These are phyloP conservation scores for Pseudozyma tsukubaensis DNA, from an alignment of 1,284 basidiomycete species.

Conservation along the genomic window DNA sequence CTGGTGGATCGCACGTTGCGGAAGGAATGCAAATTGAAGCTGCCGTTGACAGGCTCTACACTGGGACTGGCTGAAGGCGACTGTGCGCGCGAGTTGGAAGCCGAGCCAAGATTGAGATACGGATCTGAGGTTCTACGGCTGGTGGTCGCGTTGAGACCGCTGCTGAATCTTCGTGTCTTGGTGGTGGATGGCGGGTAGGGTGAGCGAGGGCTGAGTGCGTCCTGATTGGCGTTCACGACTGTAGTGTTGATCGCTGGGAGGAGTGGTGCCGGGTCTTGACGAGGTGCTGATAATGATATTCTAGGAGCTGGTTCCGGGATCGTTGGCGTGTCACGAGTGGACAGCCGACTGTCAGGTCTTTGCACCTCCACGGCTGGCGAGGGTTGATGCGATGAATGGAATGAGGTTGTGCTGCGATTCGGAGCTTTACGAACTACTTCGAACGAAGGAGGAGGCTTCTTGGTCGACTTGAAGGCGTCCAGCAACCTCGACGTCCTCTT, in stretches of 20 bases:
- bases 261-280: background rate
- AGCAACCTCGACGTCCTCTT: constrained; percentile 33
- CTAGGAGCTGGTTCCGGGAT: constrained; percentile 19
- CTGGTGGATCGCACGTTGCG: constrained; percentile 47
- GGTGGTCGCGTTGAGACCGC: background rate
- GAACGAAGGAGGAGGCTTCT: constrained; percentile 37
- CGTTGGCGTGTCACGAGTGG: constrained; percentile 8
- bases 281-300: constrained; percentile 25
- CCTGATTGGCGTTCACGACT: background rate
- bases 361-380: constrained; percentile 15
- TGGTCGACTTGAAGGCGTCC: constrained; percentile 45
- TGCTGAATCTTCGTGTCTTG: constrained; percentile 24
- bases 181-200: constrained; percentile 23
- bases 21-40: constrained; percentile 50
- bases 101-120: constrained; percentile 12
- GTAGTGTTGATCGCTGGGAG: background rate
- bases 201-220: constrained; percentile 12
- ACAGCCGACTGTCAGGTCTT: constrained; percentile 7
- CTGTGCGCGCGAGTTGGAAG: constrained; percentile 27
- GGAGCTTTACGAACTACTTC: constrained; percentile 50
- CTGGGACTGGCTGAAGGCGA: constrained; percentile 30
- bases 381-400: constrained; percentile 28
- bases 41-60: constrained; percentile 15
- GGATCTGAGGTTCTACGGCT: constrained; percentile 24
- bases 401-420: constrained; percentile 35